Evolutionary conservation across 352 stramenopile genomes (phyloP), one percentile per base, ranked within the genome.

Genomic region (Phytophthora quininea): DNA sequence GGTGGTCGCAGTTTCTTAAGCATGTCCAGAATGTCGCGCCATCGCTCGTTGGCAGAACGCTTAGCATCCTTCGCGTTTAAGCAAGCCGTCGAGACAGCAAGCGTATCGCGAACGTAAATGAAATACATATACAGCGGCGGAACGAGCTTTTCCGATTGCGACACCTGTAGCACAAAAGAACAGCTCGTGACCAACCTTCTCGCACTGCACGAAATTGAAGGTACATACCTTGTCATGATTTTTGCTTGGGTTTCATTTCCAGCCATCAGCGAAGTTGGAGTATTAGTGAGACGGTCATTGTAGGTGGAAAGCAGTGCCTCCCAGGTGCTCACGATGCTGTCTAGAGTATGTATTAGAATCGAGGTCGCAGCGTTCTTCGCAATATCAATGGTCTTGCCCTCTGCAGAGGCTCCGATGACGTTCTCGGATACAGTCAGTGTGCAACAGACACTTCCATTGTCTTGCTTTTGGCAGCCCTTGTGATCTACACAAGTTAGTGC

Each of bases 41-140:
- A 93, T 33, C 76, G 73, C 64, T 95, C 87, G 30, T 78, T 88
- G 9, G 87, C 83, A 24, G 85, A 84, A 11, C 87, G 76, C 58
- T 92, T 93, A 0, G 87, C 84, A 67, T 90, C 83, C 64, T 90
- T 95, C 45, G 72, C 66, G 37, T 86, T 92, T 50, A 89, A 30
- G 30, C 83, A 92, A 4, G 83, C 70, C 10, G 82, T 80, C 7
- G 80, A 86, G 43, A 93, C 77, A 0, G 69, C 79, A n/a, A 88
- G 32, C 0, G 76, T 77, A 1, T 53, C 50, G 5, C 74, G 62
- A 3, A 95, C 71, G 11, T 53, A 69, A 53, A 95, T 86, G 40
- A 73, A 79, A 48, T 86, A 92, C 66, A 88, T 80, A n/a, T 67
- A 73, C 43, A 76, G 35, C 11, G 71, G 68, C 31, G 74, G 63